Conservation (phyloP, 2,329 filamentous ascomycete genomes). For the Pseudogymnoascus destructans region DNA sequence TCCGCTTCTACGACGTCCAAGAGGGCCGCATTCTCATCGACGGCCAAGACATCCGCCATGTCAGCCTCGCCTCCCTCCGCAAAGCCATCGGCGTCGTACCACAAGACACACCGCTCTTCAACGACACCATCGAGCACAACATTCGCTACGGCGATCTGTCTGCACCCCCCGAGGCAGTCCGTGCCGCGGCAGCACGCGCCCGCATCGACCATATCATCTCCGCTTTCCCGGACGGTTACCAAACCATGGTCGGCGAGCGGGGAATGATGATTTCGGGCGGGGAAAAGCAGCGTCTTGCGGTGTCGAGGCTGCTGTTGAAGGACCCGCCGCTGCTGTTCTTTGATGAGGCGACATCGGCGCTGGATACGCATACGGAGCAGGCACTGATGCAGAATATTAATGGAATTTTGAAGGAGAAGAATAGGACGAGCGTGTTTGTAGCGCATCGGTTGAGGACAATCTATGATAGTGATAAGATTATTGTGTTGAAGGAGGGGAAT, state of each 20-base stretch:
- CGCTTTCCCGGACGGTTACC: constrained; percentile 74
- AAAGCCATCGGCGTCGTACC: constrained; percentile 87
- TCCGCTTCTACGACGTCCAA: constrained; percentile 88
- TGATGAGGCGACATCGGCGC: constrained; percentile 82
- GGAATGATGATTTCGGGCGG: constrained; percentile 95
- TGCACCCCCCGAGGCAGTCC: constrained; percentile 58
- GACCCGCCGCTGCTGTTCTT: constrained; percentile 87
- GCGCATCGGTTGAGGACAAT: constrained; percentile 88
- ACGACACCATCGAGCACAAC: constrained; percentile 91
- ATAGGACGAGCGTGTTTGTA: constrained; percentile 84
- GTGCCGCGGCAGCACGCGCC: constrained; percentile 67
- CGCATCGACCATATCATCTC: constrained; percentile 73
- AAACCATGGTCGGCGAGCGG: constrained; percentile 83
- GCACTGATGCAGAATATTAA: constrained; percentile 86
- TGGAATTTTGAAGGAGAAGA: constrained; percentile 76
- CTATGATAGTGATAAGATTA: constrained; percentile 84
- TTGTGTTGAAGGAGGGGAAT: constrained; percentile 70
- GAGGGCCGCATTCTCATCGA: constrained; percentile 79
- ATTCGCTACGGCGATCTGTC: constrained; percentile 82
- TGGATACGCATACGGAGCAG: constrained; percentile 90
- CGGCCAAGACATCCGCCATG: constrained; percentile 77
- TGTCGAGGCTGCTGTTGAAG: constrained; percentile 73
- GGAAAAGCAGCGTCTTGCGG: constrained; percentile 82
- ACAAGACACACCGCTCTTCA: constrained; percentile 94
- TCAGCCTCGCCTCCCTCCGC: constrained; percentile 70